These are phyloP conservation scores for Ceratocystis eucalypticola DNA, from an alignment of 2,329 filamentous ascomycete genomes.

Conservation along the genomic window DNA sequence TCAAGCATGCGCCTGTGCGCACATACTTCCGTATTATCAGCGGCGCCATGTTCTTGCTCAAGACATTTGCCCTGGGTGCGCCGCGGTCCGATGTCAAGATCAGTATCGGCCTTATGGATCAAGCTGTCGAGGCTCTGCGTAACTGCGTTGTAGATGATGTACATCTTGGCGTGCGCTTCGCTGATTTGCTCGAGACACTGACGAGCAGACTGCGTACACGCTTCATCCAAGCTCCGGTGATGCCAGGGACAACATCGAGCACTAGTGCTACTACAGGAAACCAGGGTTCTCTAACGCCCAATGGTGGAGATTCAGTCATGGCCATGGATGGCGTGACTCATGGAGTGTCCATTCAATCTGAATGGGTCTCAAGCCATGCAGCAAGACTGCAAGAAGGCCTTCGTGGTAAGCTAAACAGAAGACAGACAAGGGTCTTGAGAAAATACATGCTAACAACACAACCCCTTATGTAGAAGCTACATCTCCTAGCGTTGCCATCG, in stretches of 20 bases:
- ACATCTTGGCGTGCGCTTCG: conserved; percentile 71
- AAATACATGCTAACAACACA: neutral
- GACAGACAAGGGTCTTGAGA: neutral
- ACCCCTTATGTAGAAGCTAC: neutral
- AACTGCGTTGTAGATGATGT: conserved; percentile 75
- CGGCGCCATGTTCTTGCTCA: conserved; percentile 72
- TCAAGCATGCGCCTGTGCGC: conserved; percentile 69
- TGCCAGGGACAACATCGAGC: conserved; percentile 21
- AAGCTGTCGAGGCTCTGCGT: conserved; percentile 58
- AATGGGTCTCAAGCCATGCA: conserved; percentile 7
- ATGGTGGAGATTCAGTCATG: neutral
- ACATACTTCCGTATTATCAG: conserved; percentile 81
- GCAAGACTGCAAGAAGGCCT: neutral
- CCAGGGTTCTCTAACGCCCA: neutral
- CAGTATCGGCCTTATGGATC: conserved; percentile 61
- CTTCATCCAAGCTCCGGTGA: conserved; percentile 49
- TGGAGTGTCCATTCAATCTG: neutral
- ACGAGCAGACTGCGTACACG: conserved; percentile 60
- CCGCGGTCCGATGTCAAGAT: conserved; percentile 64
- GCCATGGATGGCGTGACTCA: neutral
- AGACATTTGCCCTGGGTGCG: conserved; percentile 70
- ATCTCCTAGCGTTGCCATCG: conserved; percentile 35
- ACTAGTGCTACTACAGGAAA: neutral
- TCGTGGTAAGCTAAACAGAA: neutral
- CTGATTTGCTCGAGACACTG: conserved; percentile 66